Evolutionary conservation across 805 yeast species (phyloP).

Genomic region (Pichia thaimueangensis): DNA sequence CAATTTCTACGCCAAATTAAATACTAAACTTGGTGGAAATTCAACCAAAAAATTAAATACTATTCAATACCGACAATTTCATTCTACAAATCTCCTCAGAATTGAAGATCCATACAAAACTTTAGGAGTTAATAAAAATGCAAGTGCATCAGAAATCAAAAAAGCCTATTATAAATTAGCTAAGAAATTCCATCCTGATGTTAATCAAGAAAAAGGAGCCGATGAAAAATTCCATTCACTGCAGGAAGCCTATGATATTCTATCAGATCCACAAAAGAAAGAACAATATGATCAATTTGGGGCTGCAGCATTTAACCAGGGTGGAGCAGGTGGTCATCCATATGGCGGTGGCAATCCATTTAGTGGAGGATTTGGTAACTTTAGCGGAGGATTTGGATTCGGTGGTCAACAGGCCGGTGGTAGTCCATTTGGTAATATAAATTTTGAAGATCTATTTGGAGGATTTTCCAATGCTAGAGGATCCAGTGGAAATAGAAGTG

Average conservation of each 20-base stretch:
- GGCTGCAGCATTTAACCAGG: slow-evolving; percentile 69
- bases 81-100: slow-evolving; percentile 29
- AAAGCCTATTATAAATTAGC: slow-evolving; percentile 92
- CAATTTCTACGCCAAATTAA: no score
- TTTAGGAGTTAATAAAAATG: slow-evolving; percentile 67
- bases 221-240: slow-evolving; percentile 86
- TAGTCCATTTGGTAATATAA: slow-evolving; percentile 28
- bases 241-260: slow-evolving; percentile 89
- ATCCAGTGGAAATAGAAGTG: slow-evolving; percentile 32
- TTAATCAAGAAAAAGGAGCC: slow-evolving; percentile 84
- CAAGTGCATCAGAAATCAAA: slow-evolving; percentile 81
- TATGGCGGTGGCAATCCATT: slow-evolving; percentile 34
- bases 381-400: slow-evolving; percentile 37
- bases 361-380: slow-evolving; percentile 34
- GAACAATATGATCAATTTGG: slow-evolving; percentile 92
- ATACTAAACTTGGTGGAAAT: no score
- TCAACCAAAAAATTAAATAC: no score
- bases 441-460: slow-evolving; percentile 59
- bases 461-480: slow-evolving; percentile 25
- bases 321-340: slow-evolving; percentile 38
- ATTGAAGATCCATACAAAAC: slow-evolving; percentile 74
- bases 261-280: slow-evolving; percentile 78
- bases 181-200: slow-evolving; percentile 93
- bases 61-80: slow-evolving; percentile 32
- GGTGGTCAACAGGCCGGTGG: slow-evolving; percentile 28